phyloP scores from a whole-genome alignment of 2,329 filamentous ascomycete species.

The Ascochyta viciae-villosae region DNA sequence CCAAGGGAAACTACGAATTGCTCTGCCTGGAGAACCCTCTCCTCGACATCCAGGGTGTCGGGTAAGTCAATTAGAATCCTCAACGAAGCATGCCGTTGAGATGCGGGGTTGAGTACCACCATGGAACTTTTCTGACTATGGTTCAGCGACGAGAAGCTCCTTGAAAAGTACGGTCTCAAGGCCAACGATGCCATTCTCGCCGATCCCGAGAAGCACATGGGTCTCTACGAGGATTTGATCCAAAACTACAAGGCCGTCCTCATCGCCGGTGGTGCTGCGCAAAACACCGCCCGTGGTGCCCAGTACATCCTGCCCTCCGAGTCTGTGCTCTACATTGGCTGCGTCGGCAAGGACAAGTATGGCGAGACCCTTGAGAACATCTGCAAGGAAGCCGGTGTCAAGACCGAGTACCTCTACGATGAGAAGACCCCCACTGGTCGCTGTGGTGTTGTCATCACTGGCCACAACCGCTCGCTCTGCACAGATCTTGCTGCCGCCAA shows the following conservation, averaged over 20 bases:
- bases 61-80: conserved; percentile 54
- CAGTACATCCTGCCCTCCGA: conserved; percentile 91
- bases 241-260: conserved; percentile 92
- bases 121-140: conserved; percentile 30
- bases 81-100: background rate
- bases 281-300: conserved; percentile 95
- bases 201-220: conserved; percentile 81
- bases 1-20: conserved; percentile 81
- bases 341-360: conserved; percentile 95
- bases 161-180: conserved; percentile 93
- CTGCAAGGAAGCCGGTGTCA: conserved; percentile 84
- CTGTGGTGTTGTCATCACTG: conserved; percentile 96
- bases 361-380: conserved; percentile 86
- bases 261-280: conserved; percentile 93
- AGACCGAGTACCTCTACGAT: conserved; percentile 94
- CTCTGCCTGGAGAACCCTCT: conserved; percentile 97
- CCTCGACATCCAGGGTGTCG: conserved; percentile 90
- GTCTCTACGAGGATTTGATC: conserved; percentile 91
- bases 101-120: conserved; percentile 19
- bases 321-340: conserved; percentile 91
- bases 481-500: conserved; percentile 97
- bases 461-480: conserved; percentile 92
- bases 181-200: conserved; percentile 97
- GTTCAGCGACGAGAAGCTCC: conserved; percentile 77
- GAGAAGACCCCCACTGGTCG: conserved; percentile 84